Percentiles rank a stretch among this genome's conserved stretches.
Evolutionary conservation across 2,329 filamentous ascomycete genomes (phyloP).

Genomic region (Colletotrichum spaethianum): DNA sequence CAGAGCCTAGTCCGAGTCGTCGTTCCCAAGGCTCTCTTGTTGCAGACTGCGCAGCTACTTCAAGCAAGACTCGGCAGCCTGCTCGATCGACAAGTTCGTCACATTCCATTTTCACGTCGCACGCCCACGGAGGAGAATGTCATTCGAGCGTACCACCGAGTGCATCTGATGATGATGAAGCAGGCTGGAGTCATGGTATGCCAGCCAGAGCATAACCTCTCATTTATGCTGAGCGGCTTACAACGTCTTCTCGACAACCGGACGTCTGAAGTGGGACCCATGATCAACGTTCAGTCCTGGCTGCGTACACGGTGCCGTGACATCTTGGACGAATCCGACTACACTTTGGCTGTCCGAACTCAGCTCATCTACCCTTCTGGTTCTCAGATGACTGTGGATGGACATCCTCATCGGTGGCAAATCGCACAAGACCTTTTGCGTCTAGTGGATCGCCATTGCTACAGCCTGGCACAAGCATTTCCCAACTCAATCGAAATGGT

Average conservation of each 20-base stretch:
- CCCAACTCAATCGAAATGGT: slow-evolving; percentile 64
- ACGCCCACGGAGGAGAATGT: slow-evolving; percentile 52
- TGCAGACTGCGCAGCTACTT: slow-evolving; percentile 71
- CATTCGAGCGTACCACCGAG: slow-evolving; percentile 54
- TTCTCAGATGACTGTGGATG: slow-evolving; percentile 62
- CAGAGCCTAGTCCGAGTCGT: slow-evolving; percentile 65
- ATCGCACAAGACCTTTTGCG: slow-evolving; percentile 57
- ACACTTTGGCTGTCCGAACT: slow-evolving; percentile 66
- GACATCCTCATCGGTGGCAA: slow-evolving; percentile 67
- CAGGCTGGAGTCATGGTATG: slow-evolving; percentile 69
- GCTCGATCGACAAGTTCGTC: slow-evolving; percentile 65
- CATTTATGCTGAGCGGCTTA: slow-evolving; percentile 73
- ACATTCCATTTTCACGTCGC: slow-evolving; percentile 71
- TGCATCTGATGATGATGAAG: slow-evolving; percentile 56
- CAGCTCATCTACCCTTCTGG: slow-evolving; percentile 73
- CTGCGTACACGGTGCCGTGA: slow-evolving; percentile 67
- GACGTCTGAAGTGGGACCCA: slow-evolving; percentile 55
- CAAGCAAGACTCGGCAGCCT: slow-evolving; percentile 69
- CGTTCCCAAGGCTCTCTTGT: slow-evolving; percentile 69
- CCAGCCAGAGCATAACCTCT: slow-evolving; percentile 75
- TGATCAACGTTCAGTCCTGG: slow-evolving; percentile 67
- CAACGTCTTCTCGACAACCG: slow-evolving; percentile 67
- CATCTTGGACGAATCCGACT: slow-evolving; percentile 75
- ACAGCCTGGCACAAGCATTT: slow-evolving; percentile 54
- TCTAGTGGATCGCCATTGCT: slow-evolving; percentile 56